A percentile compares a stretch with the other conserved stretches of the same genome.
Conservation (phyloP, 139 green algal species). For the Chlamydomonas asymmetrica region DNA sequence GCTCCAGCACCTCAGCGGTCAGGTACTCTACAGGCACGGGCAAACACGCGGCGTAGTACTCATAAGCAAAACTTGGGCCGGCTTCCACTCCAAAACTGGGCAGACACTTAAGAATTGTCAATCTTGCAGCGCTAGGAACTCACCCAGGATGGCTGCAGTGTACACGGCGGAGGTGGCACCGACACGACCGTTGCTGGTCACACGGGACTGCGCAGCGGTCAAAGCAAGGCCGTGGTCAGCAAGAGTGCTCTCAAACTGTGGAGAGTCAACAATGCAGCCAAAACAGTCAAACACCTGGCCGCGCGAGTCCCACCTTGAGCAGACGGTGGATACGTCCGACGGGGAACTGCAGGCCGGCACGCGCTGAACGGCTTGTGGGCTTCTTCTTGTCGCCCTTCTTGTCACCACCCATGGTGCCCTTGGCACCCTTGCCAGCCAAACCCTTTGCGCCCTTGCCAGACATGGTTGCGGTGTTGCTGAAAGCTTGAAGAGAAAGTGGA, state of each 20-base stretch:
- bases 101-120: neutral
- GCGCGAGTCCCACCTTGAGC: conserved; percentile 79
- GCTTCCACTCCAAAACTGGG: neutral
- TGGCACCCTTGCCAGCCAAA: conserved; percentile 92
- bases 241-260: neutral
- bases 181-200: conserved; percentile 94
- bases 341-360: conserved; percentile 95
- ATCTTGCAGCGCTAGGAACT: too few relatives aligned
- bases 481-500: too few relatives aligned
- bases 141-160: conserved; percentile 94
- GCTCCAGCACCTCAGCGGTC: conserved; percentile 96
- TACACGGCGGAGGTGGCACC: conserved; percentile 98
- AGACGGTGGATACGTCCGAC: conserved; percentile 97
- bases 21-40: conserved; percentile 83
- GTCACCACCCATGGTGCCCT: conserved; percentile 73
- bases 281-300: neutral
- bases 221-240: neutral
- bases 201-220: conserved; percentile 74
- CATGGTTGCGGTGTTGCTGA: conserved; percentile 63
- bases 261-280: neutral
- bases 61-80: conserved; percentile 6
- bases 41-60: too few relatives aligned
- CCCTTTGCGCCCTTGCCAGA: conserved; percentile 92
- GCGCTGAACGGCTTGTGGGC: conserved; percentile 83
- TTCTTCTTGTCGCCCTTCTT: conserved; percentile 77